These are phyloP conservation scores for Fusarium pilosicola DNA, from an alignment of 2,329 filamentous ascomycete genomes.

Conservation along the genomic window DNA sequence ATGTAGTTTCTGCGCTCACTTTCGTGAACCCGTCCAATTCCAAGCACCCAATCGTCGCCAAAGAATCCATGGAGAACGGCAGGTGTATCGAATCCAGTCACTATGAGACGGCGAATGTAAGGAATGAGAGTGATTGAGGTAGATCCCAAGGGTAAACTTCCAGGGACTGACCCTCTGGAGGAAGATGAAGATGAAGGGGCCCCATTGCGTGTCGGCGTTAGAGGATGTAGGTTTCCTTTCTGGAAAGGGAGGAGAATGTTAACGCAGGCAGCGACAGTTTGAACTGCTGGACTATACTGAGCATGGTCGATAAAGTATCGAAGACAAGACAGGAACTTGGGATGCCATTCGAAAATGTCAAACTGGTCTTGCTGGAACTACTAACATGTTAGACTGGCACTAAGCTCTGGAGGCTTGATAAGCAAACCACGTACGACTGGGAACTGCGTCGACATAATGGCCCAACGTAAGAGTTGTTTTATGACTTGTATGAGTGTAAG, in stretches of 20 bases:
- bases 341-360: slow-evolving; percentile 93
- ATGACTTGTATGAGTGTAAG: background rate
- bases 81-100: slow-evolving; percentile 89
- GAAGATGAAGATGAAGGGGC: slow-evolving; percentile 40
- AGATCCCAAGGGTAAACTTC: slow-evolving; percentile 20
- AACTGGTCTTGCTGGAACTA: slow-evolving; percentile 65
- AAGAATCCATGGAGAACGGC: slow-evolving; percentile 95
- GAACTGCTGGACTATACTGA: slow-evolving; percentile 83
- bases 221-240: slow-evolving; percentile 55
- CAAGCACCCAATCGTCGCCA: slow-evolving; percentile 87
- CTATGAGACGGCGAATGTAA: slow-evolving; percentile 89
- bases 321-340: slow-evolving; percentile 88
- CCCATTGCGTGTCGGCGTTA: slow-evolving; percentile 52
- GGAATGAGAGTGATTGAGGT: slow-evolving; percentile 77
- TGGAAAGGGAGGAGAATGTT: slow-evolving; percentile 94
- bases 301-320: slow-evolving; percentile 92
- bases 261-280: slow-evolving; percentile 88
- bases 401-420: slow-evolving; percentile 2
- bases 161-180: slow-evolving; percentile 44
- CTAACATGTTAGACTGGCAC: slow-evolving; percentile 22
- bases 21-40: slow-evolving; percentile 85
- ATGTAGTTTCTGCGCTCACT: slow-evolving; percentile 93
- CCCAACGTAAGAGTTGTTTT: background rate
- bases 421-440: slow-evolving; percentile 36
- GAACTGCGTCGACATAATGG: slow-evolving; percentile 41